A percentile compares a stretch with the other conserved stretches of the same genome.
phyloP scores from a whole-genome alignment of 306 rosid genomes.

The Inga oerstediana region DNA sequence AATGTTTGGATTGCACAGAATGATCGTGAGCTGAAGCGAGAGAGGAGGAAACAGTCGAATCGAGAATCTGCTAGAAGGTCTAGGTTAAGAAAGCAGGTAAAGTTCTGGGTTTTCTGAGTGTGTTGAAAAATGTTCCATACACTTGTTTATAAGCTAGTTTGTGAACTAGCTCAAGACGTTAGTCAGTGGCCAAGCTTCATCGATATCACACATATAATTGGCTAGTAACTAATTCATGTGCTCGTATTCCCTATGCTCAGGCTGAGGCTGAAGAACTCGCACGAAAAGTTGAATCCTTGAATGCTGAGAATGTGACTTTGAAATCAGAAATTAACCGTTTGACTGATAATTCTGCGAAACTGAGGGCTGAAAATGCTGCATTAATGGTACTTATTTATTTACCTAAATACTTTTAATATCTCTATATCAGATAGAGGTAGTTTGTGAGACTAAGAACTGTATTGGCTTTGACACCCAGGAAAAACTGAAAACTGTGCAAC shows the following conservation, averaged over 20 bases:
- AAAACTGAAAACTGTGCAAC: slow-evolving; percentile 60
- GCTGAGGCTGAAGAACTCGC: slow-evolving; percentile 91
- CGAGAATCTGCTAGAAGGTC: slow-evolving; percentile 99
- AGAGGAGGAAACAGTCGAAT: slow-evolving; percentile 95
- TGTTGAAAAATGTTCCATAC: not conserved
- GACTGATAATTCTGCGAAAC: slow-evolving; percentile 65
- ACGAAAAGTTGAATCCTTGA: slow-evolving; percentile 65
- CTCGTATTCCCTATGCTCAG: slow-evolving; percentile 42
- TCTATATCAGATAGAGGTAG: not conserved
- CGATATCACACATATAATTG: not conserved
- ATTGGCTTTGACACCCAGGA: slow-evolving; percentile 51
- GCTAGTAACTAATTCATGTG: slow-evolving; percentile 17
- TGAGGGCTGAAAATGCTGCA: slow-evolving; percentile 74
- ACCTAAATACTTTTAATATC: not conserved
- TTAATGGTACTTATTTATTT: slow-evolving; percentile 49
- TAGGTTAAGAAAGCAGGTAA: slow-evolving; percentile 97
- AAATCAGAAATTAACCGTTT: slow-evolving; percentile 69
- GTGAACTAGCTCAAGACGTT: not conserved
- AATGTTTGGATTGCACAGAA: slow-evolving; percentile 52
- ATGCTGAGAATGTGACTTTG: slow-evolving; percentile 60
- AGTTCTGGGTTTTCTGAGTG: not conserved
- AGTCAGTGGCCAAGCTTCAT: slow-evolving; percentile 3
- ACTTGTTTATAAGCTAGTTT: not conserved
- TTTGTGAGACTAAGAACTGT: slow-evolving; percentile 27
- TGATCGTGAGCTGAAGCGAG: slow-evolving; percentile 88